These are phyloP conservation scores for Peterozyma xylosa DNA, from an alignment of 805 yeast species.

Conservation along the genomic window DNA sequence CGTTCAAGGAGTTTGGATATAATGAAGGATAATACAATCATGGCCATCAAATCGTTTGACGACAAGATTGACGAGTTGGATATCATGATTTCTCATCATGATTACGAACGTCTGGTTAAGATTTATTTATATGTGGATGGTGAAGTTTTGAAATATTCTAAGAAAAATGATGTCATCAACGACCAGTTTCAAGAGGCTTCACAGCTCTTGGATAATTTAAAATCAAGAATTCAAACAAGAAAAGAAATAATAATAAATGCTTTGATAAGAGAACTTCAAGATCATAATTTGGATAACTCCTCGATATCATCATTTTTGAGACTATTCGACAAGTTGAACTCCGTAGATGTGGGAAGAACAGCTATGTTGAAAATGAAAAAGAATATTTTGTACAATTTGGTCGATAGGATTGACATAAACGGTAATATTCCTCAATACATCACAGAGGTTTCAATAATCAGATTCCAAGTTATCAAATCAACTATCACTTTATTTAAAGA, in stretches of 20 bases:
- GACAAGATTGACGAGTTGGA: conserved; percentile 65
- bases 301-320: conserved; percentile 16
- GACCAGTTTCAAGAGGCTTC: conserved; percentile 27
- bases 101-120: conserved; percentile 36
- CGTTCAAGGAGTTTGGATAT: conserved; percentile 45
- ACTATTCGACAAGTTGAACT: conserved; percentile 28
- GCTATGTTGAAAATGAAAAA: conserved; percentile 41
- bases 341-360: conserved; percentile 39
- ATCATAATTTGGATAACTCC: background rate
- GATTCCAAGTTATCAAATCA: conserved; percentile 51
- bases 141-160: conserved; percentile 14
- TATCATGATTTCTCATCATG: conserved; percentile 54
- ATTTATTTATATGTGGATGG: conserved; percentile 11
- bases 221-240: conserved; percentile 10
- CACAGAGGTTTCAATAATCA: conserved; percentile 53
- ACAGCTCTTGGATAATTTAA: conserved; percentile 15
- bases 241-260: conserved; percentile 5
- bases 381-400: conserved; percentile 35
- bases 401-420: conserved; percentile 42
- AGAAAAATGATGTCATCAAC: conserved; percentile 9
- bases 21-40: conserved; percentile 12
- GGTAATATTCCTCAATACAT: conserved; percentile 50
- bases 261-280: conserved; percentile 1
- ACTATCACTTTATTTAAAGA: conserved; percentile 48
- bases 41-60: conserved; percentile 40